Conservation (phyloP, 345 rosid genomes). For the Populus tremula region DNA sequence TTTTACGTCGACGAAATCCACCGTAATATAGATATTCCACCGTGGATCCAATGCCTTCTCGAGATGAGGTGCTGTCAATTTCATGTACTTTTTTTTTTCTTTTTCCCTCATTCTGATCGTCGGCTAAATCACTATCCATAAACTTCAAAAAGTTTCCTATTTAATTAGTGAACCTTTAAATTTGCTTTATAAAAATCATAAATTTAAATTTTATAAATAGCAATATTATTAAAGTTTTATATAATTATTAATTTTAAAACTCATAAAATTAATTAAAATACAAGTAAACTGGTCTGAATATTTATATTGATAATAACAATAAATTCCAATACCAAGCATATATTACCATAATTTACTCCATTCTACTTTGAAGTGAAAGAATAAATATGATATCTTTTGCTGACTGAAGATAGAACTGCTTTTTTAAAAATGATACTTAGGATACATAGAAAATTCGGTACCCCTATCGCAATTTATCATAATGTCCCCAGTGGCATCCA, state of each 20-base stretch:
- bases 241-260: too few species aligned
- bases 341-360: not conserved
- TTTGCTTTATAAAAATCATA: too few species aligned
- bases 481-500: not conserved
- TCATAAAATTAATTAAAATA: too few species aligned
- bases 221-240: fast-evolving
- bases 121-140: not conserved
- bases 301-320: too few species aligned
- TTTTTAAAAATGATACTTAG: not conserved
- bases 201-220: too few species aligned
- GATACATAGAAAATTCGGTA: not conserved
- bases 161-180: fast-evolving
- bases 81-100: not conserved
- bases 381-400: too few species aligned
- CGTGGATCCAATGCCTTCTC: not conserved
- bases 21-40: slow-evolving; percentile 11
- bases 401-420: not conserved
- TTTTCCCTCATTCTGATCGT: not conserved
- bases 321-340: not conserved
- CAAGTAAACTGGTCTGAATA: fast-evolving
- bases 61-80: slow-evolving; percentile 2
- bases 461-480: not conserved
- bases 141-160: not conserved
- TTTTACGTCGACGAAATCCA: not conserved
- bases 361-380: not conserved